A percentile compares a stretch with the other conserved stretches of the same genome.
These are phyloP conservation scores for Quercus mongolica DNA, from an alignment of 306 rosid species.

Conservation along the genomic window DNA sequence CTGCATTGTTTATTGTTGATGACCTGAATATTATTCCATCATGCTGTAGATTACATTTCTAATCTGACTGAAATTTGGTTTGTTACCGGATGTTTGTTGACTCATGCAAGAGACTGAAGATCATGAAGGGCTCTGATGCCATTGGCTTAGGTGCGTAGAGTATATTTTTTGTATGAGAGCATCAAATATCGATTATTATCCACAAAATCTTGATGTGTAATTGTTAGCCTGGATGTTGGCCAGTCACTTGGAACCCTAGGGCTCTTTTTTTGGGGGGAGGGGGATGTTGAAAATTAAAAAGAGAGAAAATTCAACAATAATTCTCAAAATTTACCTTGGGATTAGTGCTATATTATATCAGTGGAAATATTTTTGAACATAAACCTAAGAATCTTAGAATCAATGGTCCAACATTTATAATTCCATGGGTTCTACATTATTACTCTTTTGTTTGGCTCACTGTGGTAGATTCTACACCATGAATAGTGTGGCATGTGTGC, in stretches of 20 bases:
- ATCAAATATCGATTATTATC: background rate
- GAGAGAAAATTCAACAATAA: too few species aligned
- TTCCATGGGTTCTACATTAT: background rate
- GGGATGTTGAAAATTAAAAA: too few species aligned
- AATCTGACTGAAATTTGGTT: slow-evolving; percentile 11
- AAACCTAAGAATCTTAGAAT: background rate
- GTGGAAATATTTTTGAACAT: background rate
- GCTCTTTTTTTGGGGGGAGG: background rate
- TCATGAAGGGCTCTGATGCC: slow-evolving; percentile 95
- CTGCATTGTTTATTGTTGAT: background rate
- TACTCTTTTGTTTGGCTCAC: background rate
- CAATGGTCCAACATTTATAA: background rate
- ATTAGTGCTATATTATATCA: background rate
- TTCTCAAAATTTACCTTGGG: background rate
- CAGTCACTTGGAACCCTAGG: background rate
- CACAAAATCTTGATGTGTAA: background rate
- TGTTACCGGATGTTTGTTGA: slow-evolving; percentile 79
- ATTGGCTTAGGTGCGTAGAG: slow-evolving; percentile 77
- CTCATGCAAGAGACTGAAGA: slow-evolving; percentile 89
- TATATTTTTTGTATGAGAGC: background rate
- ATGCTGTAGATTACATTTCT: background rate
- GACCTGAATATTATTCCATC: background rate
- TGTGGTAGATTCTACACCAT: background rate
- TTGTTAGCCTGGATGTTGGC: background rate
- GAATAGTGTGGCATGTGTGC: background rate